Base-by-base conservation (phyloP, 805 yeast genomes). In the Myxozyma monticola region DNA sequence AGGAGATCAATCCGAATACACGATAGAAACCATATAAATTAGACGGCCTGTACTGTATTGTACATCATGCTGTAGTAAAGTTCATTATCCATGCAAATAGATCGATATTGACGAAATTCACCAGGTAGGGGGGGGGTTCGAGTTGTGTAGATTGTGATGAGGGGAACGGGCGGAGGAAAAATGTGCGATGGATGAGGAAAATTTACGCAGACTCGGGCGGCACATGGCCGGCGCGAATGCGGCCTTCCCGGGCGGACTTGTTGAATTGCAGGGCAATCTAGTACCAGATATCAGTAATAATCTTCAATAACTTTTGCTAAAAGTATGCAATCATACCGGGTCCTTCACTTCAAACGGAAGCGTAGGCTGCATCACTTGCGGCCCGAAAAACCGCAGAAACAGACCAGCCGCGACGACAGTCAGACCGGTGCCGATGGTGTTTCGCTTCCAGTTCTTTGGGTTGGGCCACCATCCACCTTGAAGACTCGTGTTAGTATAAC, bases 401-500 rank as follows among this genome's bases (percentile, higher is more conserved):
- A 49, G 12, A 14, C 30, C 48, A 17, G 49, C 49, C 9, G 28
- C 35, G 47, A 34, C 15, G 21, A 36, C 40, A n/a, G 21, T 76
- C 10, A 68, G 70, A 17, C 71, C 65, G 9, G 73, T 74, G 40
- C 72, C 61, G 12, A 62, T 46, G 8, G 78, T 73, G 62, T 78
- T 78, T 21, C 66, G 55, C 49, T 69, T 70, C 67, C 75, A 74
- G 68, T 79, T 79, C 57, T 67, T 68, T 17, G 83, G 83, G 14
- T 75, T 73, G 61, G 73, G 74, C 64, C 63, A 73, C 83, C 83
- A 79, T 42, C 83, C 83, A 49, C 83, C 83, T 34, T 14, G 2
- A 24, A 14, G 14, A 35, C 5, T 5, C 22, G 4, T 6, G 17
- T 4, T 5, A 9, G 14, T 8, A 6, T 14, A 8, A 5, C 5